Percentiles rank a stretch among this genome's conserved stretches.
Conservation (phyloP, 2,329 filamentous ascomycete species). For the Septoria linicola region DNA sequence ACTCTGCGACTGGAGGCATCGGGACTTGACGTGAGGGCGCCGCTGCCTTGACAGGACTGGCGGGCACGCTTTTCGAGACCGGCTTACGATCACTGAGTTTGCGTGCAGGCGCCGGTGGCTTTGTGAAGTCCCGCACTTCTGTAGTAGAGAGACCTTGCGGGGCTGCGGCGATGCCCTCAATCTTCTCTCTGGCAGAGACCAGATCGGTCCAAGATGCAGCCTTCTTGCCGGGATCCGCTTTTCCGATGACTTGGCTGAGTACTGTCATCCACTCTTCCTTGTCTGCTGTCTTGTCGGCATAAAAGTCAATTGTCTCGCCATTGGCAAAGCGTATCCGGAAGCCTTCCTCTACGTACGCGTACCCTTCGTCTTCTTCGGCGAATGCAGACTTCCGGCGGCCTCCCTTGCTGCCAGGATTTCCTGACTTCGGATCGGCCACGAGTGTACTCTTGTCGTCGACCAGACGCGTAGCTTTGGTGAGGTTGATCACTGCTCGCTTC, state of each 20-base stretch:
- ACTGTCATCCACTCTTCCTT: slow-evolving; percentile 96
- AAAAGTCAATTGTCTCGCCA: slow-evolving; percentile 97
- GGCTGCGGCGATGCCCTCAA: slow-evolving; percentile 13
- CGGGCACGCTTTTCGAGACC: slow-evolving; percentile 30
- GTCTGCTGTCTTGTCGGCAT: slow-evolving; percentile 81
- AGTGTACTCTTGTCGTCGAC: slow-evolving; percentile 88
- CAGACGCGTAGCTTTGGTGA: slow-evolving; percentile 85
- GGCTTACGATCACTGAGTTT: slow-evolving; percentile 29
- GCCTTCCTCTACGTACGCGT: slow-evolving; percentile 99
- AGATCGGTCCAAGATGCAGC: slow-evolving; percentile 59
- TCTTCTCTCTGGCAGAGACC: slow-evolving; percentile 51
- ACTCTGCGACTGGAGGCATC: slow-evolving; percentile 15
- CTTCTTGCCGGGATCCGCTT: slow-evolving; percentile 52
- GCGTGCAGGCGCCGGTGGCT: slow-evolving; percentile 23
- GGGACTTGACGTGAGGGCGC: slow-evolving; percentile 19
- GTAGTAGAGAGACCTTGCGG: slow-evolving; percentile 11
- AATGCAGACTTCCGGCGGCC: slow-evolving; percentile 85
- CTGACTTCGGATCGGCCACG: slow-evolving; percentile 74
- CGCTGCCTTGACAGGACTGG: slow-evolving; percentile 29
- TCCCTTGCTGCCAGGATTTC: slow-evolving; percentile 53
- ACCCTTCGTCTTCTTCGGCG: slow-evolving; percentile 96
- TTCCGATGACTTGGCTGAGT: slow-evolving; percentile 68
- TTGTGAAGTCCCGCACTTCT: slow-evolving; percentile 34
- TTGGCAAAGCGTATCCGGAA: slow-evolving; percentile 99
- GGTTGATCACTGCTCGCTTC: slow-evolving; percentile 93